Evolutionary conservation across 2,329 filamentous ascomycete genomes (phyloP).

Genomic region (Cercospora berteroae): DNA sequence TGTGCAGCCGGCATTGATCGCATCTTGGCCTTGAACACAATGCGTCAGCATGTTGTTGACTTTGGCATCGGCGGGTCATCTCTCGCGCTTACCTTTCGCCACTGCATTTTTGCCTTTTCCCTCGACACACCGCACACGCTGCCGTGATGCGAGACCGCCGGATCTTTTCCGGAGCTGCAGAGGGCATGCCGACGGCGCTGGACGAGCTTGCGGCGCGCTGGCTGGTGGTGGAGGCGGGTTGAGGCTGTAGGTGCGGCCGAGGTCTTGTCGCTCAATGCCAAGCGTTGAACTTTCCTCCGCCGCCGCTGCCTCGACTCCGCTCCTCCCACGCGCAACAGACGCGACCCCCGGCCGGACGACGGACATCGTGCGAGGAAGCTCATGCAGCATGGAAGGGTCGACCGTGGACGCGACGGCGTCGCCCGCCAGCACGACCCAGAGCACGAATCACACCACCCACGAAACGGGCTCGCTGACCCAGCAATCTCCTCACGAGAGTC

Average conservation of each 20-base stretch:
- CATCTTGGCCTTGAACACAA: constrained; percentile 17
- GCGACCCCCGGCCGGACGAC: neutral
- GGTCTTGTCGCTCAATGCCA: neutral
- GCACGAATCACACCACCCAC: constrained; percentile 13
- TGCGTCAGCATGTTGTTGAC: neutral
- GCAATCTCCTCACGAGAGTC: constrained; percentile 22
- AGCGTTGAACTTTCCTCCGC: constrained; percentile 3
- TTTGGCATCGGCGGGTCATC: neutral
- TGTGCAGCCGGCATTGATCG: constrained; percentile 27
- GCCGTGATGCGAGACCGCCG: constrained; percentile 27
- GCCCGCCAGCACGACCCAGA: constrained; percentile 17
- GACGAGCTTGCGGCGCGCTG: neutral
- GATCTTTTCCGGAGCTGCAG: constrained; percentile 19
- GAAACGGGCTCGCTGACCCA: constrained; percentile 26
- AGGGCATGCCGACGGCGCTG: constrained; percentile 13
- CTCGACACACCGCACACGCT: constrained; percentile 27
- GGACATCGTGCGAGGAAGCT: too few species aligned
- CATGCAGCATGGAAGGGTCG: neutral
- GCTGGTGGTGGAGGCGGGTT: neutral
- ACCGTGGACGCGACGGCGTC: constrained; percentile 21
- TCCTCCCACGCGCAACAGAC: neutral
- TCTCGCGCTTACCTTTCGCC: constrained; percentile 21
- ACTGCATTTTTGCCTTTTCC: constrained; percentile 27
- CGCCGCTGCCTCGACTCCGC: neutral
- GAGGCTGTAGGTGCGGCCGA: constrained; percentile 1